Base-by-base conservation (phyloP, 2,329 filamentous ascomycete genomes). In the Chrysoporthe cubensis region DNA sequence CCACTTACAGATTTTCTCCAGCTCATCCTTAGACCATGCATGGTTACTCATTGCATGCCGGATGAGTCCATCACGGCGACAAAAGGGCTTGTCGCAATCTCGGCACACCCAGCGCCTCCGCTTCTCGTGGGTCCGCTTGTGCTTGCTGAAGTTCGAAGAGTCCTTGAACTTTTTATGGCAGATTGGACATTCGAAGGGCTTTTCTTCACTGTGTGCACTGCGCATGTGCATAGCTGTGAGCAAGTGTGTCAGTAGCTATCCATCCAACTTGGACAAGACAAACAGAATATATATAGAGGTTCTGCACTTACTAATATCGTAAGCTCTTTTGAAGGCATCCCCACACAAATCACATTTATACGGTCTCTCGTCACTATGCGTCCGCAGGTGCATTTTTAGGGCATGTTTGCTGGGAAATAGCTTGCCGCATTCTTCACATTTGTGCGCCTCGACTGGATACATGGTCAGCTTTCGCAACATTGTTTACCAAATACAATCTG, bases 371-470 rank as follows among this genome's bases (percentile, higher is more conserved):
- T 88, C 87, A 0, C 88, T 89, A 73, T 92, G 90, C 2, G 86
- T 90, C 21, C 88, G 84, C 74, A 87, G 82, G 72, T 92, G 90
- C 74, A 91, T 89, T 54, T 87, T 85, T 7, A 91, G 82, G 0
- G 90, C 87, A 75, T 91, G 89, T 72, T 88, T 87, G 2, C 89
- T 89, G 0, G 89, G 91, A 73, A 91, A 88, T 3, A 80, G 80
- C 67, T 86, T 80, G 11, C 82, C 80, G 72, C 90, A 92, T 26
- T 81, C 79, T 1, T 79, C 74, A 70, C 88, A 90, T 57, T 81
- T 78, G 66, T 85, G 87, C 7, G 87, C 85, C 76, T 90, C 90
- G 73, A 83, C 88, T 89, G 68, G 21, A 42, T 26, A n/a, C 13
- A 8, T 13, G 64, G 76, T 68, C 18, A 62, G 18, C 59, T 68